Evolutionary conservation across 2,329 filamentous ascomycete species (phyloP), one percentile per base, ranked within the genome.

Genomic region (Beauveria brongniartii): DNA sequence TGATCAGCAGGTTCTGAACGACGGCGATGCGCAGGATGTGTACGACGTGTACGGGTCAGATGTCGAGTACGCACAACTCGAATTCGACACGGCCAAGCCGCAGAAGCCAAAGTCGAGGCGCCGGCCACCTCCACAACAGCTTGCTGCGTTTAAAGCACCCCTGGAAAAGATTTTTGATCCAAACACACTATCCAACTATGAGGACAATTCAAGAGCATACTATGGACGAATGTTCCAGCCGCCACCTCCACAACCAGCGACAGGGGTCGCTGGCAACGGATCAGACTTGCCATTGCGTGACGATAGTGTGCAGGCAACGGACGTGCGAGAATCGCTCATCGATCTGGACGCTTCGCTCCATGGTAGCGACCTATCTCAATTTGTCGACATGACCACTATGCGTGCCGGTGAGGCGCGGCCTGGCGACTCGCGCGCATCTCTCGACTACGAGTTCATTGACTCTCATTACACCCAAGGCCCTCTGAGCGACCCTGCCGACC

Each of bases 101-200:
- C 75, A 76, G 22, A 83, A 83, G 68, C 73, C 74, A 16, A 83
- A 83, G 66, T 72, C 76, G 14, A 73, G 81, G 14, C 78, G 84
- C 20, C 75, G 81, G 58, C 80, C 82, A 20, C 83, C 83, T 0
- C 84, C 84, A 3, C 81, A 85, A 53, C 78, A 80, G 28, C 73
- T 87, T 6, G 80, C 82, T 2, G 80, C 81, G 0, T 73, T 84
- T 63, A 82, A 80, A 64, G 83, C 78, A 10, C 85, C 85, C 0
- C 71, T 88, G 4, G 84, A 87, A 65, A 87, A 86, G 64, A 75
- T 88, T 0, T 88, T 88, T 67, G 85, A 88, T 62, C 84, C 84
- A 5, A 84, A 87, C 67, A 87, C 85, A 0, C 80, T 85, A 40
- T 83, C 83, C 2, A 85, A 80, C 63, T 88, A 88, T 64, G 80